Evolutionary conservation across 2,329 filamentous ascomycete genomes (phyloP), one percentile per base, ranked within the genome.

Genomic region (Dothiorella sarmentorum): DNA sequence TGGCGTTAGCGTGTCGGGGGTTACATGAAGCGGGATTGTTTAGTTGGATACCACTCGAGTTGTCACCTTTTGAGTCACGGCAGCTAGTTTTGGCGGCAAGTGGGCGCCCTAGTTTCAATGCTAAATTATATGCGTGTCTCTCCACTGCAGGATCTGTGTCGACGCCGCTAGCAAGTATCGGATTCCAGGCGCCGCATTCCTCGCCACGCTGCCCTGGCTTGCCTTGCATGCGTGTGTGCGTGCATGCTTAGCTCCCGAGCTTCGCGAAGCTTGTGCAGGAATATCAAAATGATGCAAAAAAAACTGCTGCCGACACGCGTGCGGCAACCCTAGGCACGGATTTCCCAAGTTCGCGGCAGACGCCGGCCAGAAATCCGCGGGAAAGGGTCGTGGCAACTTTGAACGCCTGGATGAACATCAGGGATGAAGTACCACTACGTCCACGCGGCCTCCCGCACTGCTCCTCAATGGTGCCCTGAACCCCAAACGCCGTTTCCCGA

Each of bases 21-120:
- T 53, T 53, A 40, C 49, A 53, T 27, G 35, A 53, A 40, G 29
- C 17, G 49, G 49, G 22, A 53, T 53, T 53, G 49, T 53, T 53
- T 53, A 53, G 49, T 53, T 53, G 49, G 49, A 53, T 53, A 53
- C 49, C 49, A 53, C 49, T 53, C 49, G 20, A 40, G 47, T 27
- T 27, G 35, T 40, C 35, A n/a, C 29, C 35, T 29, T 40, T 53
- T 29, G 47, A 51, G 47, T 15, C 20, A 37, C 20, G 17, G 31
- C 31, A 26, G 31, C 47, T 37, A 53, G 47, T 33, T 49, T 40
- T 27, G 49, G n/a, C 49, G 24, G 26, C 35, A 29, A 42, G 22
- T n/a, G 18, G 15, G 7, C 3, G n/a, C 7, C 17, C 27, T 49
- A 15, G 49, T 17, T 38, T 31, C n/a, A 53, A 53, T 53, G 24